Evolutionary conservation across 2,329 filamentous ascomycete species (phyloP), one percentile per base, ranked within the genome.

Genomic region (Ascochyta clinopodiicola): DNA sequence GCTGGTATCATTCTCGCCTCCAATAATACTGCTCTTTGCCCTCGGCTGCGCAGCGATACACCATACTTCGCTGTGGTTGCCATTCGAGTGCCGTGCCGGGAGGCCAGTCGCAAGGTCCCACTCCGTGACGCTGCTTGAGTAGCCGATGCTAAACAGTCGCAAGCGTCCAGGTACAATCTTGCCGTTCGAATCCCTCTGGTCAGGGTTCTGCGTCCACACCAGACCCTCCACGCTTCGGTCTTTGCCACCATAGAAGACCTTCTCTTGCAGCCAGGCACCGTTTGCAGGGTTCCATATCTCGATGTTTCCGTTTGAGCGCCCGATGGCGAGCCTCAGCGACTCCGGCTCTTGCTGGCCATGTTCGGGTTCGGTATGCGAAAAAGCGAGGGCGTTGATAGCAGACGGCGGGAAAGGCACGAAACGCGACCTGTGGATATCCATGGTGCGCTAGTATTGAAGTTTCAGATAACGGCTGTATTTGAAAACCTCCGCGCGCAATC

Each of bases 341-440:
- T 82, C 84, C 21, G 83, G 81, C 67, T 77, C 83, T 25, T 67
- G 62, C 22, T 67, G 68, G 37, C 66, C 66, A 40, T 70, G 64
- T 64, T 74, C 62, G 8, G 68, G 64, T 77, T 78, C 73, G 75
- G 79, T 61, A 74, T 96, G 91, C 6, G 95, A 96, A 76, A 99
- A 98, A 64, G 94, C 92, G 72, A 98, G 86, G 61, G 92, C 89
- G 78, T 96, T 98, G 78, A 99, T 97, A 54, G 92, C 89, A 57
- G 92, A 92, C 7, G 92, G 89, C 62, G 92, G 92, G 78, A 91
- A 98, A 36, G 91, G 90, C 66, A 99, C 90, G 79, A 99, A 99
- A 73, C 95, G 91, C 73, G 93, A 96, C 70, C 95, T 91, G 81
- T 99, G 95, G 74, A 99, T 89, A 79, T 98, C 94, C 94, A 98